Percentiles rank a stretch among this genome's conserved stretches.
These are phyloP conservation scores for Backusella luteola DNA, from an alignment of 192 early-diverging fungal species.

Conservation along the genomic window DNA sequence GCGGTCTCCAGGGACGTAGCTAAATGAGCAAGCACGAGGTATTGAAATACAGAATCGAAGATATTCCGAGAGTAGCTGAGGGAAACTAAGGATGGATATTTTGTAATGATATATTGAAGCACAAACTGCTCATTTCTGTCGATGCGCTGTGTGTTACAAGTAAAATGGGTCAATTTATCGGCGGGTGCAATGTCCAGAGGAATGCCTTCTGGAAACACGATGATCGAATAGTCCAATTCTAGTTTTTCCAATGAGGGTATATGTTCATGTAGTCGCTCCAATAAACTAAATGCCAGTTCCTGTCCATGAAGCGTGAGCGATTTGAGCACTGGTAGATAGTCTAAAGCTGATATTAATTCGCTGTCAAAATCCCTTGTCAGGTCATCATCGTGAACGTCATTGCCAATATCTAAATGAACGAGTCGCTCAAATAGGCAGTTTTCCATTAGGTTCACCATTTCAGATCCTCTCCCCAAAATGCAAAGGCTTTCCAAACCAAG, in stretches of 20 bases:
- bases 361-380: not conserved
- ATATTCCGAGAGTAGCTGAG: not conserved
- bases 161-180: not conserved
- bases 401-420: not conserved
- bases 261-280: not conserved
- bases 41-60: not conserved
- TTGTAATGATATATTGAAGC: not conserved
- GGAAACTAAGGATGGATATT: not conserved
- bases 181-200: not conserved
- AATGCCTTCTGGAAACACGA: not conserved
- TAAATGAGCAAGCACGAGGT: not conserved
- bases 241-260: not conserved
- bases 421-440: not conserved
- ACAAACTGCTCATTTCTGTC: not conserved
- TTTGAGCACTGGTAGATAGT: not conserved
- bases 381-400: not conserved
- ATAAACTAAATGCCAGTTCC: not conserved
- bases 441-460: not conserved
- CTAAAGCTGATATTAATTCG: not conserved
- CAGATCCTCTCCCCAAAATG: not conserved
- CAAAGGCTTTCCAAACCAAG: not conserved
- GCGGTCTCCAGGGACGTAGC: not conserved
- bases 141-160: not conserved
- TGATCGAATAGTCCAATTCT: not conserved
- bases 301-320: not conserved